Conservation (phyloP, 306 rosid species). For the Medicago arabica region DNA sequence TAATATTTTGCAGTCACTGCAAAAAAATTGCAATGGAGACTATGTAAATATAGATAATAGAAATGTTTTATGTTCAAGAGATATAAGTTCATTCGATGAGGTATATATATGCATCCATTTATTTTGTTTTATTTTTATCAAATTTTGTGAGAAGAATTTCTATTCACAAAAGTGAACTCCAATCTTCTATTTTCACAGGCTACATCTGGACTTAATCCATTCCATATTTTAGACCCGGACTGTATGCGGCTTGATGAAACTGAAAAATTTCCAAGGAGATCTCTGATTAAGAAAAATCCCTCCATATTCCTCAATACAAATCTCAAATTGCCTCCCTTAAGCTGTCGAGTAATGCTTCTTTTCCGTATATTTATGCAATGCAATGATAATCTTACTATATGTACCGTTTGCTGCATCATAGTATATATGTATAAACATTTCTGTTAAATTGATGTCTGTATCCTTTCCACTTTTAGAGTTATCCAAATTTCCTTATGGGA, state of each 20-base stretch:
- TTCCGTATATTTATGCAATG: background rate
- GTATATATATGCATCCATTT: too few relatives aligned
- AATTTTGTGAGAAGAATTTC: too few relatives aligned
- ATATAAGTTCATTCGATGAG: slow-evolving; percentile 29
- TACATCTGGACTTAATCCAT: slow-evolving; percentile 29
- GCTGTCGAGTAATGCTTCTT: slow-evolving; percentile 50
- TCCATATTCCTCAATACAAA: background rate
- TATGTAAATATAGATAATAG: slow-evolving; percentile 39
- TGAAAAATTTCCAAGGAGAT: slow-evolving; percentile 38
- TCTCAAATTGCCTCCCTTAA: slow-evolving; percentile 39
- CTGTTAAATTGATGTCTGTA: background rate
- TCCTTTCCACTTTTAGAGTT: slow-evolving; percentile 33
- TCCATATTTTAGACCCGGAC: slow-evolving; percentile 46
- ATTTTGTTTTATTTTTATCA: too few relatives aligned
- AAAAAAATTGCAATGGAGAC: slow-evolving; percentile 56
- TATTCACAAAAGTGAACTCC: too few relatives aligned
- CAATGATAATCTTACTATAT: background rate
- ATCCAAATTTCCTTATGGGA: slow-evolving; percentile 41
- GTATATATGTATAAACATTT: background rate
- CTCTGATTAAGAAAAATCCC: slow-evolving; percentile 34
- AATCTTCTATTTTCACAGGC: background rate
- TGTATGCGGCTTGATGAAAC: slow-evolving; percentile 25
- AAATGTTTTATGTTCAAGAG: slow-evolving; percentile 47
- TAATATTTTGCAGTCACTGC: slow-evolving; percentile 51
- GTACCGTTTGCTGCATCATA: background rate